Base-by-base conservation (phyloP, 1,284 basidiomycete species). In the Macrocystidia cucumis region DNA sequence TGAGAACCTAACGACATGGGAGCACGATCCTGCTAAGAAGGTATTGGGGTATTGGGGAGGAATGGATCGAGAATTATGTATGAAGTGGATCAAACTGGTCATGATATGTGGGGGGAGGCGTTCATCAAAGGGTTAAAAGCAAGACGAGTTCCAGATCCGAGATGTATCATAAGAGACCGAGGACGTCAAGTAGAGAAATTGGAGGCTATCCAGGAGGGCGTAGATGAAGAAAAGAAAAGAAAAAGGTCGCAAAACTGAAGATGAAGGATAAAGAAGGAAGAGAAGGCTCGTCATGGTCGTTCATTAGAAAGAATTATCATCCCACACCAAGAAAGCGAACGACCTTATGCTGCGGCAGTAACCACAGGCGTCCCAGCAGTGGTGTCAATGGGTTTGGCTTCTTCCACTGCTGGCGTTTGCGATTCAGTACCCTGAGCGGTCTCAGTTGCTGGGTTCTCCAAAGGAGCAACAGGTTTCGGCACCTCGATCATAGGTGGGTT, bases 401-500 rank as follows among this genome's bases (percentile, higher is more conserved):
- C 68, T 42, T 65, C 62, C 38, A 53, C 50, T 13, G 55, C 43
- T n/a, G 61, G 34, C 3, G 53, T 58, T 29, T 61, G 57, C 17
- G 55, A 56, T 23, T 61, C 59, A 19, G 59, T 55, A n/a, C n/a
- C n/a, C n/a, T n/a, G n/a, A 26, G 59, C 55, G 27, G 59, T 47
- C 44, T 63, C 63, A 33, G 64, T 53, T n/a, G 67, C 77, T 18
- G 79, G 81, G 60, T 83, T 75, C 63, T 87, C 86, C 42, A 86
- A 67, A 44, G 83, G 81, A 39, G 79, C 80, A 43, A 84, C 76
- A 19, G 78, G 79, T 34, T 67, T 51, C 33, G 82, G 80, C 62
- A 85, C 78, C 38, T 82, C 82, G 44, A 86, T 80, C 67, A 80
- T 81, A 38, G 80, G 79, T 19, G 84, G 82, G 49, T 81, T 71